A percentile compares a stretch with the other conserved stretches of the same genome.
Conservation (phyloP, 495 filamentous ascomycete genomes). For the Aspergillus incahuasiensis region DNA sequence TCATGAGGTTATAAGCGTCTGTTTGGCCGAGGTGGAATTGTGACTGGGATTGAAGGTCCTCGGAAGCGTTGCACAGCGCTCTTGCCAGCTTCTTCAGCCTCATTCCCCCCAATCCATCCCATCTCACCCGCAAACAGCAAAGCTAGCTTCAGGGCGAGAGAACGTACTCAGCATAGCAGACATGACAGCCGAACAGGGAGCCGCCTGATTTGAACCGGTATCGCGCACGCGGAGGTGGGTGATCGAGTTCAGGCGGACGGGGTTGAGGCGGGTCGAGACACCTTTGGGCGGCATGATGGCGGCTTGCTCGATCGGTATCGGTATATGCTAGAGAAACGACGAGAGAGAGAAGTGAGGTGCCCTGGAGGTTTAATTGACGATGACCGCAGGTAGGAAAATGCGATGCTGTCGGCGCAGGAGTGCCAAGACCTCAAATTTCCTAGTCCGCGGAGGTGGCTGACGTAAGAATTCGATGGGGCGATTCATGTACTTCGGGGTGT, state of each 20-base stretch:
- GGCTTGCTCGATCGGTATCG: neutral
- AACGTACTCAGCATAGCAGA: constrained; percentile 79
- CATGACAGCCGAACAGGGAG: constrained; percentile 83
- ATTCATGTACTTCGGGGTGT: neutral
- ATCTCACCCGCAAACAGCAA: neutral
- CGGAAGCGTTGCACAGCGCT: neutral
- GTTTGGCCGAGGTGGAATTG: neutral
- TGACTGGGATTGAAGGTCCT: neutral
- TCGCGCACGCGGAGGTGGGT: constrained; percentile 75
- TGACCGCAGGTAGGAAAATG: neutral
- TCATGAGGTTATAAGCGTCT: neutral
- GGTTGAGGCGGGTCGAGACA: constrained; percentile 45
- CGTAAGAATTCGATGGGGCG: constrained; percentile 19
- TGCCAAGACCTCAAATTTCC: constrained; percentile 20
- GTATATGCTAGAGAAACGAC: neutral
- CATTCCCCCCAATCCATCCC: neutral
- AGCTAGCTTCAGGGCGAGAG: neutral
- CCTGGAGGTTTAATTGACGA: neutral
- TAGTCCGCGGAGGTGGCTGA: constrained; percentile 42
- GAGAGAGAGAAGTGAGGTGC: neutral
- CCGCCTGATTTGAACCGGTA: constrained; percentile 68
- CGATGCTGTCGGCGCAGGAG: constrained; percentile 12
- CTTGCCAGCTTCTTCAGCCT: neutral
- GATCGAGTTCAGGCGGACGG: constrained; percentile 83
- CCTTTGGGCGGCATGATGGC: constrained; percentile 49